Conservation (phyloP, 208 protist genomes). For the Trypanosomatidae sp. region DNA sequence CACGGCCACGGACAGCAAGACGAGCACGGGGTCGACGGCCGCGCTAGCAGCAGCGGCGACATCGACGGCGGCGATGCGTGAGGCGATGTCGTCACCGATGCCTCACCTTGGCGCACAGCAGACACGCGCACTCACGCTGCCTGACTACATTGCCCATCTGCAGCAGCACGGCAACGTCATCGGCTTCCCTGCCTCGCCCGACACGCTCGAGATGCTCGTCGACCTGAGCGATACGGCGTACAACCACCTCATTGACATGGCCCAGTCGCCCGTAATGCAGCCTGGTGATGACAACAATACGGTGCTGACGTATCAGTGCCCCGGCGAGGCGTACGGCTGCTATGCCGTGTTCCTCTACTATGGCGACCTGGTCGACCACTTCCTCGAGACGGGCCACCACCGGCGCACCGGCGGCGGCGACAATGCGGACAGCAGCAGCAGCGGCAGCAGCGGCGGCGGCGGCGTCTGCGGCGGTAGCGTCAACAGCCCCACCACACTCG, state of each 20-base stretch:
- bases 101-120: too few relatives aligned
- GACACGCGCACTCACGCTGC: too few relatives aligned
- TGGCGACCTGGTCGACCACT: conserved; percentile 38
- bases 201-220: conserved; percentile 41
- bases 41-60: too few relatives aligned
- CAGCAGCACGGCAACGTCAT: conserved; percentile 17
- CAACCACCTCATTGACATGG: conserved; percentile 7
- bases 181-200: conserved; percentile 18
- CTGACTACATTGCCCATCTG: conserved; percentile 15
- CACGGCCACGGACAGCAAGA: not conserved
- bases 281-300: conserved; percentile 8
- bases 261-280: not conserved
- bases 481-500: conserved; percentile 3
- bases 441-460: not conserved
- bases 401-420: not conserved
- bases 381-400: conserved; percentile 18
- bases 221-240: conserved; percentile 12
- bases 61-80: too few relatives aligned
- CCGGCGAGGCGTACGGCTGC: conserved; percentile 12
- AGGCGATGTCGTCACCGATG: too few relatives aligned
- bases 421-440: not conserved
- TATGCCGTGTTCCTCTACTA: conserved; percentile 36
- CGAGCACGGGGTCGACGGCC: conserved; percentile 5
- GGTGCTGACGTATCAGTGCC: conserved; percentile 7
- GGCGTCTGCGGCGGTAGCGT: not conserved